Base-by-base conservation (phyloP, 2,329 filamentous ascomycete species). In the Fusarium decemcellulare region DNA sequence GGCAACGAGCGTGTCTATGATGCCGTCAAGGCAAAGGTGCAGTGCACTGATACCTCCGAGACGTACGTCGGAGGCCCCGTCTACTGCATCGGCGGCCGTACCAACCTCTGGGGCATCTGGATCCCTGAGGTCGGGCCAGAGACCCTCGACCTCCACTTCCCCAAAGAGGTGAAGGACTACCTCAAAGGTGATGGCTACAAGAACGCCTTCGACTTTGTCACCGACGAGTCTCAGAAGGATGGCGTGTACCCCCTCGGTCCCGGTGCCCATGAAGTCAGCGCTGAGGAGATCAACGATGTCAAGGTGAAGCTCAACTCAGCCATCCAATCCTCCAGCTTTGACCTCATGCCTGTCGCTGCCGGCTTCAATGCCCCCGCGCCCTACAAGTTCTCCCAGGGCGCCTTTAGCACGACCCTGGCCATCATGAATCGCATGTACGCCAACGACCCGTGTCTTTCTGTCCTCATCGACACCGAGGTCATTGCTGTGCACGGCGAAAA, bases 341-440 rank as follows among this genome's bases (percentile, higher is more conserved):
- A 34, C 2, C 30, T 71, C 12, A 71, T 71, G 67, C 68, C 68
- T 0, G 54, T 71, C 4, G 68, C 64, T 1, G 67, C 68, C 6
- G 67, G 70, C 9, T 71, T 71, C 48, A 65, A 68, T 1, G 58
- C 68, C 1, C 68, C 60, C 0, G 67, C 63, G 5, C 68, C 68
- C 1, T 71, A 70, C 51, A 70, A 60, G 14, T 71, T 71, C 5
- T 57, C 68, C 0, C 67, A 71, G 3, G 67, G 68, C 14, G 68
- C 67, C 0, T 71, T 65, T 14, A 71, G 68, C n/a, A 71, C 68
- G 8, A 71, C 68, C 0, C 1, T 71, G 0, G 15, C 60, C 2
- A 57, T 71, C 23, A 70, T 71, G 23, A 71, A 71, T 16, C 67
- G 68, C 1, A 71, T 71, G 67, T 70, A 71, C 5, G 67, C 68